A percentile compares a stretch with the other conserved stretches of the same genome.
Evolutionary conservation across 2,329 filamentous ascomycete genomes (phyloP).

Genomic region (Achaetomium macrosporum): DNA sequence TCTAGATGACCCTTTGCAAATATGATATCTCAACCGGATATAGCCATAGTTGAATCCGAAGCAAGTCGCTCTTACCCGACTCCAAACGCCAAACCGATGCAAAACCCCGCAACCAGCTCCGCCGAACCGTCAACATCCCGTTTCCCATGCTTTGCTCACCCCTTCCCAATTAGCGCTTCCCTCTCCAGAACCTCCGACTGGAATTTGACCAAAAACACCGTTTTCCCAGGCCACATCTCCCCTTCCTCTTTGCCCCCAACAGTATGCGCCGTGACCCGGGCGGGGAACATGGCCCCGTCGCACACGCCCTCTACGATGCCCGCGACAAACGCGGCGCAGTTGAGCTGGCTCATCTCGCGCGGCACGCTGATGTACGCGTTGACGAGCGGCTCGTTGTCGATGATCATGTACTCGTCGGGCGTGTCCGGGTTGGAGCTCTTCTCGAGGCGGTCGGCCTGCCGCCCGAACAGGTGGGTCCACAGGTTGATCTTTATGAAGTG

Average conservation of each 20-base stretch:
- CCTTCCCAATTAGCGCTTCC: conserved; percentile 64
- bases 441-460: conserved; percentile 87
- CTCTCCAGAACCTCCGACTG: conserved; percentile 85
- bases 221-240: conserved; percentile 94
- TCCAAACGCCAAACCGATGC: conserved; percentile 17
- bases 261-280: conserved; percentile 83
- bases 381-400: conserved; percentile 94
- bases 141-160: conserved; percentile 3
- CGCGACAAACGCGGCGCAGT: conserved; percentile 92
- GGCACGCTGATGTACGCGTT: conserved; percentile 92
- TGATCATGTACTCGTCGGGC: conserved; percentile 97
- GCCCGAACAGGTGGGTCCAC: conserved; percentile 87
- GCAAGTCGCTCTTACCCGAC: neutral
- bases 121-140: neutral
- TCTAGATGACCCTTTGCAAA: neutral
- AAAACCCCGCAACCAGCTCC: neutral
- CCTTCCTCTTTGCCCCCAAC: conserved; percentile 55
- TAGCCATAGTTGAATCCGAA: neutral
- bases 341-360: conserved; percentile 91
- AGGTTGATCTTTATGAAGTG: conserved; percentile 92
- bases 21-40: neutral
- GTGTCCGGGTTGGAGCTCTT: conserved; percentile 76
- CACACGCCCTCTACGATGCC: conserved; percentile 94
- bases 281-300: conserved; percentile 85
- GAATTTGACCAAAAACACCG: conserved; percentile 93